Percentiles rank a stretch among this genome's conserved stretches.
Evolutionary conservation across 305 asterid genomes (phyloP).

Genomic region (Caryopteris hybrid): DNA sequence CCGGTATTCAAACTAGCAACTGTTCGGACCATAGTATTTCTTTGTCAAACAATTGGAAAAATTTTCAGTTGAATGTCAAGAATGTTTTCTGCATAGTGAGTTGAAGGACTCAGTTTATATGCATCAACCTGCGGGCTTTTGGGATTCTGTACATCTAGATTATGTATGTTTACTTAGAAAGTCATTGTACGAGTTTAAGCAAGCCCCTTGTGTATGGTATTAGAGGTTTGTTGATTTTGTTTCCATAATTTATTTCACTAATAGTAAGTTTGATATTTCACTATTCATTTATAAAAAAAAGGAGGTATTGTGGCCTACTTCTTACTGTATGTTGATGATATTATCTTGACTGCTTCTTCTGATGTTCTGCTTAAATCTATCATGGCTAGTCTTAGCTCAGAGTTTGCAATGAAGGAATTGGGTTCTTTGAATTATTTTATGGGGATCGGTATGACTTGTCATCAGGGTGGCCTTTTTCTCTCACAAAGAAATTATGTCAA

Average conservation of each 20-base stretch:
- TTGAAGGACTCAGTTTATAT: not conserved
- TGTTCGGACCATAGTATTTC: too few relatives aligned
- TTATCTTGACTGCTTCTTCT: not conserved
- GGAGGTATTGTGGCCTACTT: not conserved
- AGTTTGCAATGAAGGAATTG: not conserved
- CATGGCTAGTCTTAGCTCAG: not conserved
- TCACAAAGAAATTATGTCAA: not conserved
- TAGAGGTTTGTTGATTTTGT: not conserved
- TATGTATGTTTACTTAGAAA: not conserved
- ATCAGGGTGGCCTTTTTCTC: not conserved
- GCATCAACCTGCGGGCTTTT: not conserved
- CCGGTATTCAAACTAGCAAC: not conserved
- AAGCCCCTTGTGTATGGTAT: not conserved
- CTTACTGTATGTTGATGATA: not conserved
- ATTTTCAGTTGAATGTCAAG: not conserved
- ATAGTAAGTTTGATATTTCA: too few relatives aligned
- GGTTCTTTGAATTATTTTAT: too few relatives aligned
- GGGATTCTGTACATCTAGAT: not conserved
- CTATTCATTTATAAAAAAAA: too few relatives aligned
- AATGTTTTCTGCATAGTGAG: not conserved
- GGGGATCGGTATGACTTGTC: too few relatives aligned
- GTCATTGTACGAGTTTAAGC: not conserved
- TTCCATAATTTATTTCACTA: not conserved
- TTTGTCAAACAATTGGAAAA: not conserved
- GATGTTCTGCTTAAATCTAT: not conserved